Percentiles rank a stretch among this genome's conserved stretches.
phyloP scores from a whole-genome alignment of 2,329 filamentous ascomycete species.

The Ascochyta pisi region DNA sequence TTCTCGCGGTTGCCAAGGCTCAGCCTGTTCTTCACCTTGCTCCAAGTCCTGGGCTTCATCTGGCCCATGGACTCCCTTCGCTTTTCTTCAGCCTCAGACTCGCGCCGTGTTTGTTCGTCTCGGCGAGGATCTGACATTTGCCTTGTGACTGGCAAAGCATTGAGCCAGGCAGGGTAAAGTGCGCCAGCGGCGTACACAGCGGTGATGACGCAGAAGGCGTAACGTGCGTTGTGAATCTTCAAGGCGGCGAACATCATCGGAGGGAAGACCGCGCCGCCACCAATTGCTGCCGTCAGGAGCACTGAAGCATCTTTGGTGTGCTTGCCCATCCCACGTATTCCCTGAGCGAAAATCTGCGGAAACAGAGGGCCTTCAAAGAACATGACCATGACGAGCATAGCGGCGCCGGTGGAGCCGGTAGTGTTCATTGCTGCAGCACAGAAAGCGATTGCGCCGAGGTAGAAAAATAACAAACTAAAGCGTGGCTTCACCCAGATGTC shows the following conservation, averaged over 20 bases:
- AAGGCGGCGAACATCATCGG: conserved; percentile 60
- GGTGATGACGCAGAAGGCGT: conserved; percentile 61
- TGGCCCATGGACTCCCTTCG: conserved; percentile 26
- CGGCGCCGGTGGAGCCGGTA: conserved; percentile 50
- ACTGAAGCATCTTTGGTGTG: conserved; percentile 65
- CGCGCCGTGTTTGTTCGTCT: conserved; percentile 39
- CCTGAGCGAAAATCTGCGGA: conserved; percentile 64
- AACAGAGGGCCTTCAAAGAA: conserved; percentile 69
- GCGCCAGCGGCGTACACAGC: conserved; percentile 59
- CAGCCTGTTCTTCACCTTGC: conserved; percentile 31
- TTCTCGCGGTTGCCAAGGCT: conserved; percentile 27
- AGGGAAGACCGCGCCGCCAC: conserved; percentile 63
- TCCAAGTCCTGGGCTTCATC: conserved; percentile 30
- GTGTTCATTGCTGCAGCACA: conserved; percentile 59
- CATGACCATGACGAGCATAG: conserved; percentile 60
- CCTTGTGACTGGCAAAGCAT: conserved; percentile 55
- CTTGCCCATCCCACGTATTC: conserved; percentile 63
- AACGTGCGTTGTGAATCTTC: conserved; percentile 50
- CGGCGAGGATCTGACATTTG: conserved; percentile 59
- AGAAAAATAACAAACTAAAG: conserved; percentile 62
- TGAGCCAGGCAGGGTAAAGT: conserved; percentile 63
- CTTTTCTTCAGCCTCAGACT: conserved; percentile 33
- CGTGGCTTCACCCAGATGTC: conserved; percentile 65
- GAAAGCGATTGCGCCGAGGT: conserved; percentile 60
- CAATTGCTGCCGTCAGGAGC: conserved; percentile 61